Evolutionary conservation across 2,329 filamentous ascomycete genomes (phyloP), one percentile per base, ranked within the genome.

Genomic region (Bipolaris victoriae): DNA sequence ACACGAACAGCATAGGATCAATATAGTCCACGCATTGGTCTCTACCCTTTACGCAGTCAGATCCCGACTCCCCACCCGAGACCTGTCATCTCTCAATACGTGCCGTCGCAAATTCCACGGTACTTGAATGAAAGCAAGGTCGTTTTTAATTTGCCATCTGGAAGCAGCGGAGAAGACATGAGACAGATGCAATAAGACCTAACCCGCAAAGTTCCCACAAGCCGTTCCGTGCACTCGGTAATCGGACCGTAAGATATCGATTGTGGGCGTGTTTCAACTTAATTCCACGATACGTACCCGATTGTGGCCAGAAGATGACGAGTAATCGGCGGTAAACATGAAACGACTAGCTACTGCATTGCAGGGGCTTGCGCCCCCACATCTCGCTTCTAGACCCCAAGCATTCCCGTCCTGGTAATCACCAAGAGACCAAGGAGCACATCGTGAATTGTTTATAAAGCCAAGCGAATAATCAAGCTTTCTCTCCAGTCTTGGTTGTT

Each of bases 381-480:
- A 31, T 45, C 24, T 45, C 43, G 43, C n/a, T 45, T 45, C 16
- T 45, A 31, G 24, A n/a, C 24, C 18, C 3, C 18, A 7, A 20
- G n/a, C 29, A 11, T 20, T 22, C 7, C 29, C 16, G 29, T 46
- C 26, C 29, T 16, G 29, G 29, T 31, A 31, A 31, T 31, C 29
- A 31, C 29, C 10, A n/a, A 13, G 18, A 5, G 10, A 33, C 26
- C n/a, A 20, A 15, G 43, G 13, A 16, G 13, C 5, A 20, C 13
- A 20, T 46, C 9, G n/a, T 29, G 26, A 20, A 33, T 33, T 20
- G 29, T 18, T 18, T 33, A 46, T 46, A 46, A 46, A 33, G 43
- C 43, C 29, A 46, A 46, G 43, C 26, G 29, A 13, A 46, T 20
- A 33, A 46, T 20, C 43, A 46, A 46, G 43, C 43, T 20, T 46